Percentiles rank a stretch among this genome's conserved stretches.
These are phyloP conservation scores for Paratinospora sagittata DNA, from an alignment of 164 flowering plant species.

Conservation along the genomic window DNA sequence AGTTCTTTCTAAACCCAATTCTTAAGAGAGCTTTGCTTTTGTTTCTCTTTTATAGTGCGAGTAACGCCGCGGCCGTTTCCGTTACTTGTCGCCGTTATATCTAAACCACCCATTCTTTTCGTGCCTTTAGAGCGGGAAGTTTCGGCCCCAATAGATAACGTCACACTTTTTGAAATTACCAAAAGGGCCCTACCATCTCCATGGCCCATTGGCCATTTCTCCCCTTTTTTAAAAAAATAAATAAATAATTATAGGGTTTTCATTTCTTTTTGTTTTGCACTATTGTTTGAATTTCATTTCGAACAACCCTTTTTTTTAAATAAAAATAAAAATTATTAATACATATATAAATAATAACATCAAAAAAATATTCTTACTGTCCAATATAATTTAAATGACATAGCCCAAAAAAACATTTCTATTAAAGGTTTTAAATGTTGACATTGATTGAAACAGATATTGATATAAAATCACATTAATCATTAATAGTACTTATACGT, in stretches of 20 bases:
- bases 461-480: background rate
- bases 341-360: too few relatives aligned
- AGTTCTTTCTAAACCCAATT: background rate
- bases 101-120: background rate
- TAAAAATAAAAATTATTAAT: too few relatives aligned
- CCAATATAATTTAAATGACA: background rate
- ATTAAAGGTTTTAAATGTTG: background rate
- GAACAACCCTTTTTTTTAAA: too few relatives aligned
- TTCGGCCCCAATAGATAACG: too few relatives aligned
- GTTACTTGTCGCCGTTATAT: background rate
- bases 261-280: background rate
- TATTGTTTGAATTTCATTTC: background rate
- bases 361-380: background rate
- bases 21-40: background rate
- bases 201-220: too few relatives aligned
- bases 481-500: background rate
- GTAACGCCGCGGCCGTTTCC: background rate
- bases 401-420: background rate
- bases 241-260: too few relatives aligned
- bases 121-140: background rate
- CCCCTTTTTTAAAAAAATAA: too few relatives aligned
- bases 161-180: background rate
- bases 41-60: conserved; percentile 2
- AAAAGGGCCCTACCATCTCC: background rate
- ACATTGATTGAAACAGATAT: background rate